phyloP scores from a whole-genome alignment of 2,329 filamentous ascomycete species.

The Verticillium isaacii region DNA sequence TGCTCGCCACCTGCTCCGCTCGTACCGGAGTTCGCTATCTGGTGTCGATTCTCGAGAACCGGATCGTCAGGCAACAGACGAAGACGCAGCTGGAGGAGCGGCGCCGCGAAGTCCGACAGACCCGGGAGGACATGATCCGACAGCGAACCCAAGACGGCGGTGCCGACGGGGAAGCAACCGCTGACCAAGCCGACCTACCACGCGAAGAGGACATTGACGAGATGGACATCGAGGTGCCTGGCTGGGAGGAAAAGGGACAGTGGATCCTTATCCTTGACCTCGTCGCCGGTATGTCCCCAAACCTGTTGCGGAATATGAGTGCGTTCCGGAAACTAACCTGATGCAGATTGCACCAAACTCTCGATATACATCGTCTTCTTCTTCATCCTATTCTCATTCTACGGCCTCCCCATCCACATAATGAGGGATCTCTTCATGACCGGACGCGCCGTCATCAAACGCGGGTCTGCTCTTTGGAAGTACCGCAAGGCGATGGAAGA shows the following conservation, averaged over 20 bases:
- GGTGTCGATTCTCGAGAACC: constrained; percentile 72
- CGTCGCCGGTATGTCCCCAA: constrained; percentile 58
- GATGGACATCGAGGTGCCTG: constrained; percentile 90
- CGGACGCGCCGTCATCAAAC: constrained; percentile 82
- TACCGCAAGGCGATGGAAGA: constrained; percentile 90
- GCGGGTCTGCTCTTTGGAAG: constrained; percentile 80
- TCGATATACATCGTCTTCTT: constrained; percentile 90
- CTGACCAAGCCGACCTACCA: constrained; percentile 45
- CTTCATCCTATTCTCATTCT: constrained; percentile 86
- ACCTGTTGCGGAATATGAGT: neutral
- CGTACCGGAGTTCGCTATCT: constrained; percentile 77
- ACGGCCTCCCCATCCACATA: constrained; percentile 93
- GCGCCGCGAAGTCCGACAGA: constrained; percentile 60
- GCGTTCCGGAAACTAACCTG: neutral
- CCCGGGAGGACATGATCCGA: constrained; percentile 47
- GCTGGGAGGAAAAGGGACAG: constrained; percentile 94
- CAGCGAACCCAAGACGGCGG: constrained; percentile 43
- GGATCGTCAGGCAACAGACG: constrained; percentile 71
- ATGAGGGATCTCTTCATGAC: constrained; percentile 95
- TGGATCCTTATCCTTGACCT: constrained; percentile 89
- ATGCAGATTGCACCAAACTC: constrained; percentile 80
- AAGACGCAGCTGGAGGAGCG: constrained; percentile 62
- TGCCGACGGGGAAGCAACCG: constrained; percentile 40
- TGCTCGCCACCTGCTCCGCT: constrained; percentile 73
- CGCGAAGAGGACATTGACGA: constrained; percentile 78